A percentile compares a stretch with the other conserved stretches of the same genome.
Evolutionary conservation across 495 filamentous ascomycete species (phyloP).

Genomic region (Umbilicaria muhlenbergii): DNA sequence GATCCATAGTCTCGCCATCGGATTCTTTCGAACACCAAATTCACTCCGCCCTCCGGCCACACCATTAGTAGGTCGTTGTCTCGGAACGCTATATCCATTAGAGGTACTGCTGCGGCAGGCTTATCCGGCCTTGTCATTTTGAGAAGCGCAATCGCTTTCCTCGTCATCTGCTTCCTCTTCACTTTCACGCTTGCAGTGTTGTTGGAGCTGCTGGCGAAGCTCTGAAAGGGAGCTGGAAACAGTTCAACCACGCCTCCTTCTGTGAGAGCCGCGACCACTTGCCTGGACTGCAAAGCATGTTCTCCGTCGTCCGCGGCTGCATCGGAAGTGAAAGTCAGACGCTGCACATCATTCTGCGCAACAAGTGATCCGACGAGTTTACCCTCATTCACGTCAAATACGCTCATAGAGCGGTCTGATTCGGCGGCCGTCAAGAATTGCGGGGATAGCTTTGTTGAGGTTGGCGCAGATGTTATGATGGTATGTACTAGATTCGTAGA

Average conservation of each 20-base stretch:
- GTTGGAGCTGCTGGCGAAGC: constrained; percentile 16
- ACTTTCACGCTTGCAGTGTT: constrained; percentile 25
- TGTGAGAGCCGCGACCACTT: constrained; percentile 34
- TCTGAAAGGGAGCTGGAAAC: constrained; percentile 36
- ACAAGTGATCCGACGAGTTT: constrained; percentile 35
- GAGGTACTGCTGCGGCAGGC: constrained; percentile 23
- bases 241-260: constrained; percentile 39
- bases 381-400: constrained; percentile 29
- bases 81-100: constrained; percentile 33
- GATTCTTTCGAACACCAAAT: constrained; percentile 38
- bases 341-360: constrained; percentile 33
- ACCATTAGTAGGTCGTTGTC: constrained; percentile 32
- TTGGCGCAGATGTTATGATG: constrained; percentile 26
- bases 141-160: constrained; percentile 32
- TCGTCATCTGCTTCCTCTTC: constrained; percentile 31
- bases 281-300: background rate
- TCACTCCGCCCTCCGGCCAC: constrained; percentile 40
- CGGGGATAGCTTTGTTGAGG: constrained; percentile 19
- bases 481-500: constrained; percentile 38
- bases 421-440: constrained; percentile 30
- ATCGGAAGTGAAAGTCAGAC: constrained; percentile 19
- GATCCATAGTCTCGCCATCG: constrained; percentile 33
- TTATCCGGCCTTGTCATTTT: constrained; percentile 33
- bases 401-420: constrained; percentile 38
- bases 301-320: constrained; percentile 14